Base-by-base conservation (phyloP, 176 grass and related monocot genomes). In the Metroxylon sagu region DNA sequence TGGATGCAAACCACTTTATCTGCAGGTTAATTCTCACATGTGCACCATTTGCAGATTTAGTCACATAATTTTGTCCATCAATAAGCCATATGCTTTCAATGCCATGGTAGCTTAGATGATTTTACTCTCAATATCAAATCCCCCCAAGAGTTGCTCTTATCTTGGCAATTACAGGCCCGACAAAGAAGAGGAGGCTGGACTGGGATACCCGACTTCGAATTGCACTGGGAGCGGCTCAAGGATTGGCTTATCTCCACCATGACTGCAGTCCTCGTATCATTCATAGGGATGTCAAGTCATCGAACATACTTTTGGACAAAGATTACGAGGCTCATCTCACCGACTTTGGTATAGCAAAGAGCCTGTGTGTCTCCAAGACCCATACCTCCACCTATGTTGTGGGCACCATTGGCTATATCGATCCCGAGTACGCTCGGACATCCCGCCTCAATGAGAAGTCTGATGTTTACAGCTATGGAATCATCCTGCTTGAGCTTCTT, bases 381-480 rank as follows among this genome's bases (percentile, higher is more conserved):
- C 91, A 95, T 29, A 90, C 91, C 21, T 90, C 86, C 50, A 95
- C 91, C 3, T 95, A 90, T 3, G 83, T 95, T 25, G 90, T 95
- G 91, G 91, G 91, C 28, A 95, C 91, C 19, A 95, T 95, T 50
- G 91, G 91, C 15, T 95, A 90, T 57, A 95, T 95, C 26, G 91
- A 95, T 29, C 91, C 91, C 14, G 91, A 95, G 65, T 95, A 95
- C 10, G 91, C 91, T 6, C 79, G 83, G 4, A 95, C 86, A 6
- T 89, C 85, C 26, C 77, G 90, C 16, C 74, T 95, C 48, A 95
- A 90, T 1, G 90, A 95, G 71, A 95, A 95, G 66, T 89, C 79
- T 0, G 90, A 95, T 61, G 83, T 95, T 29, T 95, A 95, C 66
- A 95, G 86, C 69, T 95, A 90, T 2, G 91, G 91, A 18, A 71